A percentile compares a stretch with the other conserved stretches of the same genome.
Evolutionary conservation across 140 eudicot genomes (phyloP).

Genomic region (Bidens hawaiensis): DNA sequence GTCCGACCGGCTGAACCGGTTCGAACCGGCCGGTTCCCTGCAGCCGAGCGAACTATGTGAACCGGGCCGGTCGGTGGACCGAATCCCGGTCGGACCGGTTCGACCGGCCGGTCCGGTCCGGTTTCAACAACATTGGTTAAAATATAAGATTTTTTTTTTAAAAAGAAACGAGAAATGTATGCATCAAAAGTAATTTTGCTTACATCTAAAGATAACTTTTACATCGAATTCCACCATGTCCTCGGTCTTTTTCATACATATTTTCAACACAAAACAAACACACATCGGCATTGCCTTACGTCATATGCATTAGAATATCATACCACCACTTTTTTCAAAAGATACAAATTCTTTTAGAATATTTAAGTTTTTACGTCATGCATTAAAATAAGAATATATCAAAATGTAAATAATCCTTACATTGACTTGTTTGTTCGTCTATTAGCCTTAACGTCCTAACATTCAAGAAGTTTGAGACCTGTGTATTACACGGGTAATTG

Average conservation of each 20-base stretch:
- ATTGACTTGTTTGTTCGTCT: no score
- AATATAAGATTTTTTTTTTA: no score
- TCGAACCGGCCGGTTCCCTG: no score
- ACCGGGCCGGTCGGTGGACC: no score
- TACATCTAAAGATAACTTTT: slow-evolving; percentile 1
- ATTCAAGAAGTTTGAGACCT: no score
- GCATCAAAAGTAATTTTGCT: slow-evolving; percentile 9
- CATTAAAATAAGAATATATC: neutral
- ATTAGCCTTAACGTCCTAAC: no score
- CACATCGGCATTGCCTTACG: slow-evolving; percentile 13
- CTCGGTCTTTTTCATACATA: slow-evolving; percentile 11
- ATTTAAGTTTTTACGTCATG: neutral
- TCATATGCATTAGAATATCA: slow-evolving; percentile 14
- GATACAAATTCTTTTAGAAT: neutral
- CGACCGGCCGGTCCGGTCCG: no score
- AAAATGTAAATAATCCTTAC: neutral
- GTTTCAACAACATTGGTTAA: no score
- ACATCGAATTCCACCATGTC: neutral
- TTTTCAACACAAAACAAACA: slow-evolving; percentile 13
- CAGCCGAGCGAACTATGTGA: no score
- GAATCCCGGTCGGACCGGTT: no score
- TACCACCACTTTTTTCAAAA: neutral
- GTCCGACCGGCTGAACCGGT: no score
- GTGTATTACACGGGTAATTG: no score
- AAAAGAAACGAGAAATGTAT: neutral